phyloP scores from a whole-genome alignment of 768 basidiomycete genomes.

The Tubosaeta brunneosetosa region DNA sequence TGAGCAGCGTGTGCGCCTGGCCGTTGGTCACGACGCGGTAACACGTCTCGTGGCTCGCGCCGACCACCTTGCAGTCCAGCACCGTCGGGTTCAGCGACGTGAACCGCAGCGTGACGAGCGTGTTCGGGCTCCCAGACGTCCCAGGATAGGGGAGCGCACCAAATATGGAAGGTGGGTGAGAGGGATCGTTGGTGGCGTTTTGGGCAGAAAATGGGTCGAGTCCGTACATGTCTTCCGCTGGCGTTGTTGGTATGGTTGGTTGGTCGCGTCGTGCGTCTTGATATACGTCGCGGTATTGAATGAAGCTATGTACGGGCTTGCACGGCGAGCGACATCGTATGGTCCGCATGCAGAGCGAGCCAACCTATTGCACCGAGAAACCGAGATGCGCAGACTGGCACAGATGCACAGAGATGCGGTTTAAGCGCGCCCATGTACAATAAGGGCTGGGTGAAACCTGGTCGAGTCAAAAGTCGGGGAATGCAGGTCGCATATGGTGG shows the following conservation, averaged over 20 bases:
- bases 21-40: constrained; percentile 52
- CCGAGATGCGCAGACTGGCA: neutral
- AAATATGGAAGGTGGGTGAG: constrained; percentile 47
- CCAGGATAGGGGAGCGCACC: constrained; percentile 58
- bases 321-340: neutral
- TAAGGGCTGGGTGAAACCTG: neutral
- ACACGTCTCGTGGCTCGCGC: constrained; percentile 43
- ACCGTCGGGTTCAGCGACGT: constrained; percentile 47
- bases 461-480: neutral
- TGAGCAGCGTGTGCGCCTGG: constrained; percentile 52
- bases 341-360: neutral
- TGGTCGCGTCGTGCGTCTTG: neutral
- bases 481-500: neutral
- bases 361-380: neutral
- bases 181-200: constrained; percentile 9
- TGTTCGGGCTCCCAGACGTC: constrained; percentile 26
- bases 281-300: constrained; percentile 7
- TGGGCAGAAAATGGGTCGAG: constrained; percentile 28
- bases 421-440: neutral
- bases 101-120: constrained; percentile 45
- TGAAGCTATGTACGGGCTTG: constrained; percentile 17
- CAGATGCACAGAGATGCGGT: neutral
- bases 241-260: neutral
- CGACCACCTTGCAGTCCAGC: constrained; percentile 52
- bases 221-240: constrained; percentile 21